phyloP scores from a whole-genome alignment of 768 basidiomycete species.

The Pholiota microspora region DNA sequence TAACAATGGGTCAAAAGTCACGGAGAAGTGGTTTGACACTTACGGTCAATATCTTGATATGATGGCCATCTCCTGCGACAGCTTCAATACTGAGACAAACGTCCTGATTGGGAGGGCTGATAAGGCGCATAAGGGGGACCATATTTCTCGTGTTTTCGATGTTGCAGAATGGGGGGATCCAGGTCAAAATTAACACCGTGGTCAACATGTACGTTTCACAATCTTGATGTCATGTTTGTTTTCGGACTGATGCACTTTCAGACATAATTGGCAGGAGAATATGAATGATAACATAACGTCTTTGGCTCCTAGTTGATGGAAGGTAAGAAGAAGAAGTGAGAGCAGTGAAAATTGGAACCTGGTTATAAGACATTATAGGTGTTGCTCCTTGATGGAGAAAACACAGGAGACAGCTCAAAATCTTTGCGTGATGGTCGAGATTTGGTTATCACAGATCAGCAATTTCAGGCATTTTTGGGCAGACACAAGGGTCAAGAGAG shows the following conservation, averaged over 20 bases:
- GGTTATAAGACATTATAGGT: slow-evolving; percentile 22
- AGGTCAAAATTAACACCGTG: slow-evolving; percentile 32
- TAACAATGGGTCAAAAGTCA: slow-evolving; percentile 36
- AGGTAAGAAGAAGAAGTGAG: too few species aligned
- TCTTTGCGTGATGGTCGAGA: slow-evolving; percentile 17
- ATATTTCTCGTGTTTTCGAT: slow-evolving; percentile 31
- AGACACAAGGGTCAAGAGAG: slow-evolving; percentile 24
- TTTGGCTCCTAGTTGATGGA: slow-evolving; percentile 36
- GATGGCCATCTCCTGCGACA: slow-evolving; percentile 40
- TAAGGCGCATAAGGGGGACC: slow-evolving; percentile 23
- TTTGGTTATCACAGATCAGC: slow-evolving; percentile 29
- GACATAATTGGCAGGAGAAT: slow-evolving; percentile 38
- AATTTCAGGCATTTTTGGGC: slow-evolving; percentile 32
- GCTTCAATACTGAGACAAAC: slow-evolving; percentile 34
- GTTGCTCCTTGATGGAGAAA: slow-evolving; percentile 20
- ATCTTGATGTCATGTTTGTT: background rate
- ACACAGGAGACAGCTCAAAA: slow-evolving; percentile 8
- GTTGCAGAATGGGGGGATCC: slow-evolving; percentile 35
- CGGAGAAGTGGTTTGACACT: slow-evolving; percentile 36
- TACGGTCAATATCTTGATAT: slow-evolving; percentile 38
- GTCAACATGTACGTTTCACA: slow-evolving; percentile 10
- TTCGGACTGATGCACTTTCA: slow-evolving; percentile 9
- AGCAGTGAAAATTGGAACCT: background rate
- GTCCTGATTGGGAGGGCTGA: slow-evolving; percentile 30
- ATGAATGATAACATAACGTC: slow-evolving; percentile 35